A percentile compares a stretch with the other conserved stretches of the same genome.
Evolutionary conservation across 1,284 basidiomycete genomes (phyloP).

Genomic region (Leccinum subrobustum): DNA sequence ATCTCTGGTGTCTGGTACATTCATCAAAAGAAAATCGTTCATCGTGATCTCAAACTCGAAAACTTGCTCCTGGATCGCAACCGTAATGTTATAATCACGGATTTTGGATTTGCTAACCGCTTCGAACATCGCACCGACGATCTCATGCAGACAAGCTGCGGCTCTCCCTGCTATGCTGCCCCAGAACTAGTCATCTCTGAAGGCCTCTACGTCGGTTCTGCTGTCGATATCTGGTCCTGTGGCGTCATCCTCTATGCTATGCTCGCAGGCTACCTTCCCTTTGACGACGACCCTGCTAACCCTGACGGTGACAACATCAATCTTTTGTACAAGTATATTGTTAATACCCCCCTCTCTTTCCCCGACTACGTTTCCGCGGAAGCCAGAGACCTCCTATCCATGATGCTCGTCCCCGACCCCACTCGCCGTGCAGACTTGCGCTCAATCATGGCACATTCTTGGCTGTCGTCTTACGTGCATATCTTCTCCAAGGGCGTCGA

Average conservation of each 20-base stretch:
- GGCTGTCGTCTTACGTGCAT: constrained; percentile 70
- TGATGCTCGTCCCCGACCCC: constrained; percentile 89
- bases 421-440: constrained; percentile 71
- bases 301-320: constrained; percentile 99
- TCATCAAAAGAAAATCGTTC: constrained; percentile 98
- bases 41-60: constrained; percentile 98
- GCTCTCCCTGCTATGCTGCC: constrained; percentile 97
- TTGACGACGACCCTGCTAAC: constrained; percentile 98
- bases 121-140: constrained; percentile 92
- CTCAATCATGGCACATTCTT: constrained; percentile 80
- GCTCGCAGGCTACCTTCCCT: constrained; percentile 99
- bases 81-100: constrained; percentile 98
- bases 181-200: constrained; percentile 99
- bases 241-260: constrained; percentile 99
- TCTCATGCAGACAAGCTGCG: constrained; percentile 98
- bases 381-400: constrained; percentile 70
- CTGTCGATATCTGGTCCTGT: constrained; percentile 99
- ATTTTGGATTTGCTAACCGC: constrained; percentile 98
- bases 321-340: constrained; percentile 98
- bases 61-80: constrained; percentile 96
- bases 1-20: constrained; percentile 99
- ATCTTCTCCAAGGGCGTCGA: constrained; percentile 72
- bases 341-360: constrained; percentile 93
- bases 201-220: constrained; percentile 96
- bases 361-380: constrained; percentile 87